Evolutionary conservation across 495 filamentous ascomycete genomes (phyloP), one percentile per base, ranked within the genome.

Genomic region (Hypoxylon subgilvum): DNA sequence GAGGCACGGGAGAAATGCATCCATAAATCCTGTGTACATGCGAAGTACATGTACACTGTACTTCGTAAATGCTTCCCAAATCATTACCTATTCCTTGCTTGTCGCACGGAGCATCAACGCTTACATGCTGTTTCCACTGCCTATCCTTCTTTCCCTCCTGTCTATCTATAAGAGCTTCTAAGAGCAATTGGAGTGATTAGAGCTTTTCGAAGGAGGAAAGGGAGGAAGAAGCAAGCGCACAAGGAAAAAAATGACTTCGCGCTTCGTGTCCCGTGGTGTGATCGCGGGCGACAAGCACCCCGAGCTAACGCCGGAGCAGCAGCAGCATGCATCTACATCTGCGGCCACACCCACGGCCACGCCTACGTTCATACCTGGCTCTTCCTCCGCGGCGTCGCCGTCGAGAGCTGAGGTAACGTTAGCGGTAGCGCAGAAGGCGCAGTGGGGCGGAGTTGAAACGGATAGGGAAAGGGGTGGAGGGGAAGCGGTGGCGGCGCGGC

Each of bases 201-300:
- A n/a, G n/a, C n/a, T n/a, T n/a, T n/a, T n/a, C n/a, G n/a, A n/a
- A n/a, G n/a, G n/a, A n/a, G n/a, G n/a, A n/a, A n/a, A n/a, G n/a
- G n/a, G n/a, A n/a, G n/a, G n/a, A n/a, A n/a, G n/a, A n/a, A n/a
- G n/a, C n/a, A n/a, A n/a, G n/a, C n/a, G n/a, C n/a, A n/a, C n/a
- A n/a, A n/a, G n/a, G n/a, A n/a, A n/a, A 21, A 4, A 38, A 14
- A 90, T 92, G 89, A 83, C 88, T 40, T 95, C 91, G 9, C 89
- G 93, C 34, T 98, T 98, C 75, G 86, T 97, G 34, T 92, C 93
- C 6, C 90, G 83, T 28, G 94, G 94, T 31, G 88, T 87, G 2
- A 83, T 86, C 63, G 83, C 90, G 57, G 75, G 84, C 39, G 51
- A 69, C 46, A 40, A 16, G 49, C 31, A 51, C 32, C 6, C 2